Percentiles rank a stretch among this genome's conserved stretches.
Conservation (phyloP, 306 rosid genomes). For the Quercus engelmannii region DNA sequence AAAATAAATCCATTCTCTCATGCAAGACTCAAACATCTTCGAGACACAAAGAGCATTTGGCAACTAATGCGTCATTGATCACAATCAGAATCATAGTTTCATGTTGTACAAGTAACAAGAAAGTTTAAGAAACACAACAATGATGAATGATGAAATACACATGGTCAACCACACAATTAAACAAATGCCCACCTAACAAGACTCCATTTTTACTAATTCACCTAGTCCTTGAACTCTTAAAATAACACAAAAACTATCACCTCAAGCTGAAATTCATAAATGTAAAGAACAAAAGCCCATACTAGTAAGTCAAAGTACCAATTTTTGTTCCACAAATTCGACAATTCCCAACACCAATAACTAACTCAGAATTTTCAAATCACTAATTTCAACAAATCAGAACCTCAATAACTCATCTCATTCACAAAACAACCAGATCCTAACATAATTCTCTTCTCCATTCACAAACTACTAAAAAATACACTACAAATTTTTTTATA, state of each 20-base stretch:
- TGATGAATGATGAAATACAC: not conserved
- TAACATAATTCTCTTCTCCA: not conserved
- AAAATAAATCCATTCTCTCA: not conserved
- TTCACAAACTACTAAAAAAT: slow-evolving; percentile 15
- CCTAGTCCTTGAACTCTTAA: not conserved
- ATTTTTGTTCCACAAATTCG: slow-evolving; percentile 8
- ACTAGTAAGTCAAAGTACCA: slow-evolving; percentile 3
- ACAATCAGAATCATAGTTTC: not conserved
- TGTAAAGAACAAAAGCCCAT: not conserved
- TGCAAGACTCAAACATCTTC: not conserved
- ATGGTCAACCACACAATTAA: not conserved
- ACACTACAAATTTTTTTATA: not conserved
- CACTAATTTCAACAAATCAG: slow-evolving; percentile 23
- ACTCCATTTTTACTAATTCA: not conserved
- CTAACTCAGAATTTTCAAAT: slow-evolving; percentile 9
- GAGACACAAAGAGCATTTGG: not conserved
- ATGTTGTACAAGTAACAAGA: not conserved
- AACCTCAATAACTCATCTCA: slow-evolving; percentile 19
- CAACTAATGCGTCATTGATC: not conserved
- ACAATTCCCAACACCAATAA: slow-evolving; percentile 8
- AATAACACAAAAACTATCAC: not conserved
- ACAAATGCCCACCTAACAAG: not conserved
- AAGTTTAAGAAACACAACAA: not conserved
- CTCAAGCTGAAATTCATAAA: not conserved
- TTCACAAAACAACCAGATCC: slow-evolving; percentile 38